These are phyloP conservation scores for Peziza echinospora DNA, from an alignment of 495 filamentous ascomycete genomes.

Conservation along the genomic window DNA sequence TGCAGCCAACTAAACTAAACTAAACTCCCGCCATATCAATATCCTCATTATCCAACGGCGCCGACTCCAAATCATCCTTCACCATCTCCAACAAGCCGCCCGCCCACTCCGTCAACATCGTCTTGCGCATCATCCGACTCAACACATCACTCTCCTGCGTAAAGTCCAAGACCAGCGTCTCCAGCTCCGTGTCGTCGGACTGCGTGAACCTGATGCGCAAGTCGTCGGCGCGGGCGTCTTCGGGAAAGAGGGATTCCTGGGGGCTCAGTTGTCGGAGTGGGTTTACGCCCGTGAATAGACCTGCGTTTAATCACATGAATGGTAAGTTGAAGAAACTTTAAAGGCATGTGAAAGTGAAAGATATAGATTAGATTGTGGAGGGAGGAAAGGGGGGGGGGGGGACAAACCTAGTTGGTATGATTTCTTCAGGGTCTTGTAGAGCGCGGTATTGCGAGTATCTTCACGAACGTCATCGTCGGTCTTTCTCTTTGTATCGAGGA, in stretches of 20 bases:
- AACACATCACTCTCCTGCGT: constrained; percentile 12
- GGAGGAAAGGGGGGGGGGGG: neutral
- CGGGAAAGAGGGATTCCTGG: constrained; percentile 8
- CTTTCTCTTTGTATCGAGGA: constrained; percentile 17
- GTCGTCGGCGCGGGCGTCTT: constrained; percentile 9
- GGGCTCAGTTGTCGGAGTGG: constrained; percentile 12
- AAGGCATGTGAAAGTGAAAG: neutral
- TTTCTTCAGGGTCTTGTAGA: constrained; percentile 17
- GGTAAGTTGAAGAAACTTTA: neutral
- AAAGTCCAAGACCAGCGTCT: constrained; percentile 8
- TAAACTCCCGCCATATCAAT: constrained; percentile 9
- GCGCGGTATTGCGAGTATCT: constrained; percentile 11
- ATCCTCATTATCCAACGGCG: neutral
- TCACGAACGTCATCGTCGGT: constrained; percentile 16
- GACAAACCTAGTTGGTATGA: constrained; percentile 14
- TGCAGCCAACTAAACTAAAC: too few species aligned
- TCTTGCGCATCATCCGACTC: constrained; percentile 6
- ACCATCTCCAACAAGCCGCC: constrained; percentile 13
- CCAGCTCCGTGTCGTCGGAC: constrained; percentile 13
- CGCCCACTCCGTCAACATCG: constrained; percentile 10
- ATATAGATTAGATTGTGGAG: too few species aligned
- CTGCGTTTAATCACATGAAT: neutral
- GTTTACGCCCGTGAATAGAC: constrained; percentile 8
- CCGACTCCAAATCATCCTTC: constrained; percentile 22
- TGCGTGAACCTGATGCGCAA: constrained; percentile 10